Conservation (phyloP, 305 asterid genomes). For the Plantago coronopus region DNA sequence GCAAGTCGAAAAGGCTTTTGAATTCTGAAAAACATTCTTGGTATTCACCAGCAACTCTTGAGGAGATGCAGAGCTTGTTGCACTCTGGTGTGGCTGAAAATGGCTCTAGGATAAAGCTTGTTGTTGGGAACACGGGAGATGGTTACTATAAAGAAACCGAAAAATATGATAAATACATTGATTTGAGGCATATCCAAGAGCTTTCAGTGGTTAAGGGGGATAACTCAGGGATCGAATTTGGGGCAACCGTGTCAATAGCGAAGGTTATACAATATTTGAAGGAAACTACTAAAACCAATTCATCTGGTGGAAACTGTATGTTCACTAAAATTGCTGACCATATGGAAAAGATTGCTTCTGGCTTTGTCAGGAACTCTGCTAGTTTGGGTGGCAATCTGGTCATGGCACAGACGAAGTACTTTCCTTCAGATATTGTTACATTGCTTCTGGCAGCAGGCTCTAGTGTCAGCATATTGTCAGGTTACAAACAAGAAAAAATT, state of each 20-base stretch:
- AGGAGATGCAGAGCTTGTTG: slow-evolving; percentile 52
- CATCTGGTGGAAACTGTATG: slow-evolving; percentile 28
- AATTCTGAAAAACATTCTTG: slow-evolving; percentile 45
- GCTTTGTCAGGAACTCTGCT: slow-evolving; percentile 52
- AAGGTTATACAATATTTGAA: slow-evolving; percentile 41
- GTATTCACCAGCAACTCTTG: slow-evolving; percentile 51
- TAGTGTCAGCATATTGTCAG: slow-evolving; percentile 38
- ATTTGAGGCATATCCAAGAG: slow-evolving; percentile 55
- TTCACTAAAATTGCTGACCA: slow-evolving; percentile 44
- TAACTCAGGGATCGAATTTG: slow-evolving; percentile 43
- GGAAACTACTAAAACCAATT: slow-evolving; percentile 26
- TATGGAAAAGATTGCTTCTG: slow-evolving; percentile 57
- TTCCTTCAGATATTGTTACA: slow-evolving; percentile 65
- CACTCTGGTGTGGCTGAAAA: slow-evolving; percentile 23
- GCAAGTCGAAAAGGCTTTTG: slow-evolving; percentile 27
- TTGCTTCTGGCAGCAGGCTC: slow-evolving; percentile 50
- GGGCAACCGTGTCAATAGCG: slow-evolving; percentile 56
- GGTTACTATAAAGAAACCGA: slow-evolving; percentile 55
- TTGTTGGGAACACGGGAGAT: slow-evolving; percentile 59
- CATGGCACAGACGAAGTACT: slow-evolving; percentile 47
- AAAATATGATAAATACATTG: slow-evolving; percentile 39
- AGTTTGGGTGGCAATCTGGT: slow-evolving; percentile 67
- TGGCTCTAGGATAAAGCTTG: slow-evolving; percentile 28
- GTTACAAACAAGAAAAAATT: slow-evolving; percentile 30
- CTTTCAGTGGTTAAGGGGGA: slow-evolving; percentile 43